Evolutionary conservation across 2,329 filamentous ascomycete species (phyloP), one percentile per base, ranked within the genome.

Genomic region (Colletotrichum spaethianum): DNA sequence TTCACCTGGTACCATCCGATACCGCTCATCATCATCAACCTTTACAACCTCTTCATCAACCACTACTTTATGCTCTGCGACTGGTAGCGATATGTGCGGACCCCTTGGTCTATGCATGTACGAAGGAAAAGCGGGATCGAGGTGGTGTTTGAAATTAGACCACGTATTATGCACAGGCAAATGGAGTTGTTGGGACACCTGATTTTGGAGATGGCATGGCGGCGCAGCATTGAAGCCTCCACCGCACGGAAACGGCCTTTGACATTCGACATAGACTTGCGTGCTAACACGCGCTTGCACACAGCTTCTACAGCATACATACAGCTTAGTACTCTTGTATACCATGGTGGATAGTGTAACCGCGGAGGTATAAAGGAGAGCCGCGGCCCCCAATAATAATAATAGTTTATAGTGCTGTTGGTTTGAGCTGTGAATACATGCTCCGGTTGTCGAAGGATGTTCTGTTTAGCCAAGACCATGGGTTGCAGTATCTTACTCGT

Each of bases 1-100:
- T 77, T 84, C 62, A 74, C 77, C 4, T 84, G 82, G 83, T 84
- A 83, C 59, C 79, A 84, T 55, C 79, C 80, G 48, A 70, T 84
- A 18, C 83, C 83, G 23, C 71, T 84, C 57, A 75, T 84, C 23
- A 72, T 83, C 28, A 76, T 84, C 60, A 81, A 80, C 74, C 73
- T 76, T 44, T 84, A 83, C 75, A 83, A 84, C 53, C 65, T 84
- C 42, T 82, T 80, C 65, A 76, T 83, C 71, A 77, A 78, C n/a
- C 80, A 84, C 72, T 80, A 82, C 48, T 84, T 84, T 65, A 72
- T 84, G 62, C 75, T 83, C 23, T 82, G 78, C 56, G 76, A 76
- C 60, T 78, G 76, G 76, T 78, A 76, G 50, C 28, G 5, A 20
- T 9, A 14, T 7, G 1, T 8, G 1, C 9, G 14, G 23, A 18